Evolutionary conservation across 2,329 filamentous ascomycete genomes (phyloP), one percentile per base, ranked within the genome.

Genomic region (Bisporella sp.): DNA sequence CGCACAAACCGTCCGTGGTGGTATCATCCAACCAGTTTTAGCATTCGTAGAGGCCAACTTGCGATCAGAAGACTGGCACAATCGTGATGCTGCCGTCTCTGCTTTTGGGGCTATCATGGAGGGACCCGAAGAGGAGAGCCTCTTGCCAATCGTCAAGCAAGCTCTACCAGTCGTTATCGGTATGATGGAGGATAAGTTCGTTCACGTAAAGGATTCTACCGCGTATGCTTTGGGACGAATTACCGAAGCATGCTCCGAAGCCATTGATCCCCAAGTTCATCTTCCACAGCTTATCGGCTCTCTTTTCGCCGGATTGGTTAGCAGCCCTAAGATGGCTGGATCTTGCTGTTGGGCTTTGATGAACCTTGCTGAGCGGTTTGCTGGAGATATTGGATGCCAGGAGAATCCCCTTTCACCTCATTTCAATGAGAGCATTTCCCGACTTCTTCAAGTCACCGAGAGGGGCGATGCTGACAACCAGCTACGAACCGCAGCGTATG

Each of bases 281-380:
- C 79, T 99, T 5, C 87, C 90, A 57, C 82, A 86, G 21, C 76
- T 99, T 55, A 92, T 99, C 64, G 81, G 83, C 50, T 87, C 91
- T 40, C 80, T 99, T 7, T 99, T 99, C 74, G 82, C 84, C 60
- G 93, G 92, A 46, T 78, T 99, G 53, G 82, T 89, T 53, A 92
- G 87, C 72, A 93, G 87, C 67, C 86, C 90, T 53, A 96, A 95
- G 80, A 99, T 99, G 84, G 93, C 92, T 32, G 84, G 89, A 49
- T 99, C 93, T 31, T 97, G 93, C 82, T 99, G 93, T 74, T 96
- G 95, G 93, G 91, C 93, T 32, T 74, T 99, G 59, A 97, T 99
- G 89, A 99, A 97, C 72, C 74, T 99, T 66, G 92, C 93, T 8
- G 93, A 99, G 67, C 86, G 91, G 54, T 99, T 97, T 67, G 88